phyloP scores from a whole-genome alignment of 257 asterid genomes.

The Nicotiana tomentosiformis region DNA sequence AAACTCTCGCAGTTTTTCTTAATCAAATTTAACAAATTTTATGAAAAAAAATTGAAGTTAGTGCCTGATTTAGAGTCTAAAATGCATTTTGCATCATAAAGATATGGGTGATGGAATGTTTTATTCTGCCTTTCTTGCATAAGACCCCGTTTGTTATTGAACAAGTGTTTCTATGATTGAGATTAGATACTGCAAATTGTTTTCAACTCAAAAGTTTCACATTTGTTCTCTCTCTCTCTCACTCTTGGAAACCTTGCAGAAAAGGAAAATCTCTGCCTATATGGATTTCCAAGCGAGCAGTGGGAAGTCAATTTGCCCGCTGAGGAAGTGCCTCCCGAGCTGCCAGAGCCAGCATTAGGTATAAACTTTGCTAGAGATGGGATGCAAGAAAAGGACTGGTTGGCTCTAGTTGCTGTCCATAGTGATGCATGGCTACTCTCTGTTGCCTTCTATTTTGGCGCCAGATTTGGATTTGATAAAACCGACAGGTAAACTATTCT shows the following conservation, averaged over 20 bases:
- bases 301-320: constrained; percentile 49
- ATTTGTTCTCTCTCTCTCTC: neutral
- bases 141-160: neutral
- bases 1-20: neutral
- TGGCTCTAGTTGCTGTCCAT: constrained; percentile 43
- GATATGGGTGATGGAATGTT: constrained; percentile 26
- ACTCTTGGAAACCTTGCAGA: constrained; percentile 15
- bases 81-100: neutral
- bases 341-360: constrained; percentile 47
- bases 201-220: neutral
- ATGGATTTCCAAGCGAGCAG: constrained; percentile 32
- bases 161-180: neutral
- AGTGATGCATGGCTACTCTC: constrained; percentile 42
- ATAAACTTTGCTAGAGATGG: constrained; percentile 50
- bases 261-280: constrained; percentile 41
- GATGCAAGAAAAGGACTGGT: constrained; percentile 44
- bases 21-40: neutral
- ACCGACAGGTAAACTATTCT: constrained; percentile 27
- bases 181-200: neutral
- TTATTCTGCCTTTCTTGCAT: constrained; percentile 35
- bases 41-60: neutral
- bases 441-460: constrained; percentile 41
- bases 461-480: constrained; percentile 43
- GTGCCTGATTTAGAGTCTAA: neutral
- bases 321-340: constrained; percentile 45